Evolutionary conservation across 306 rosid species (phyloP).

Genomic region (Vachellia collinsii): DNA sequence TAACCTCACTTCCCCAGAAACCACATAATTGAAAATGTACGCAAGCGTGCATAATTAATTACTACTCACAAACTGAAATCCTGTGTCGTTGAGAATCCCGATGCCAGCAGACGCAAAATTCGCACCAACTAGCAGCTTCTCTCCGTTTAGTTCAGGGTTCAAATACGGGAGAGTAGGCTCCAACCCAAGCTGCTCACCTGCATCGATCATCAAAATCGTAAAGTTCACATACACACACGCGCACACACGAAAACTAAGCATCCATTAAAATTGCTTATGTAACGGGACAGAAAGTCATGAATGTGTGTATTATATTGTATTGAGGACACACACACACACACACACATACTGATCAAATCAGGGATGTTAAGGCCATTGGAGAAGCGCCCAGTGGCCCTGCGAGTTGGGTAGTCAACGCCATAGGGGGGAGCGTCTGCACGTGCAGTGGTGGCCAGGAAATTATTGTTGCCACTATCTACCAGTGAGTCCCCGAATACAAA

Average conservation of each 20-base stretch:
- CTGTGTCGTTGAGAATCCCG: constrained; percentile 88
- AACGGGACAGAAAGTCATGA: too few species aligned
- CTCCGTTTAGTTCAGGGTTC: constrained; percentile 67
- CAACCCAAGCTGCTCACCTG: constrained; percentile 75
- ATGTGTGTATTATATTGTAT: too few species aligned
- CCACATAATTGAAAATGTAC: not conserved
- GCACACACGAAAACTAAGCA: not conserved
- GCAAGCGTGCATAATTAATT: not conserved
- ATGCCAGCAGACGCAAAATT: constrained; percentile 95
- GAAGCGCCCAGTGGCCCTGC: constrained; percentile 84
- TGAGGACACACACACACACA: not conserved
- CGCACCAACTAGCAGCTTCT: constrained; percentile 74
- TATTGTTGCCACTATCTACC: constrained; percentile 90
- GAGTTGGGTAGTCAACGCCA: constrained; percentile 78
- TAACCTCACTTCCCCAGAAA: not conserved
- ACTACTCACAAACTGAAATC: constrained; percentile 83
- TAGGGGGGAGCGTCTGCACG: constrained; percentile 83
- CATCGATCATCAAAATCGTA: not conserved
- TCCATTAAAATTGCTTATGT: not conserved
- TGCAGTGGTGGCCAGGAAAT: constrained; percentile 79
- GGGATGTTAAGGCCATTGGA: constrained; percentile 93
- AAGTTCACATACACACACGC: not conserved
- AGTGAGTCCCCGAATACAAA: constrained; percentile 92
- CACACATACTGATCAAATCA: constrained; percentile 60
- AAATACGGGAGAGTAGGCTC: constrained; percentile 79